Percentiles rank a stretch among this genome's conserved stretches.
Conservation (phyloP, 2,329 filamentous ascomycete species). For the Rhexocercosporidium sp. region DNA sequence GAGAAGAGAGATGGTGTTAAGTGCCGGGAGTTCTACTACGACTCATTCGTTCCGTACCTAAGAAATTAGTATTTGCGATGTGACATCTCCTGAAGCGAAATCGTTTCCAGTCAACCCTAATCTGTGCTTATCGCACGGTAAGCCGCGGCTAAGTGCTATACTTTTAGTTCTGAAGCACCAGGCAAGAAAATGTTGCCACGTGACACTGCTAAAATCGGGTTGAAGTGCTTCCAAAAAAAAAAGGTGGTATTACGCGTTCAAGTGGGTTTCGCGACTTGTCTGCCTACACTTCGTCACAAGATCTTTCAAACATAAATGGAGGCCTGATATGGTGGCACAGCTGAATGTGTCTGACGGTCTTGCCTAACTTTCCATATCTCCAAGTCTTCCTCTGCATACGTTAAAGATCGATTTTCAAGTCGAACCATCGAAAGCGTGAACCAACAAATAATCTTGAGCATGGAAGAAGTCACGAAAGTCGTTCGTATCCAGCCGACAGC, state of each 20-base stretch:
- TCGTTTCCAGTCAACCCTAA: neutral
- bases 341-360: neutral
- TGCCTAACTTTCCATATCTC: neutral
- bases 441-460: neutral
- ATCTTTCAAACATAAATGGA: neutral
- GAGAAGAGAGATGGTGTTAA: neutral
- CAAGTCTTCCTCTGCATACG: neutral
- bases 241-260: too few relatives aligned
- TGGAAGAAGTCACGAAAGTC: neutral
- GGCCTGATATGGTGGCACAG: neutral
- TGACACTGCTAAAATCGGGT: neutral
- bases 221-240: neutral
- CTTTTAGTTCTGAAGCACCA: neutral
- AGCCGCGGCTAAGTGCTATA: too few relatives aligned
- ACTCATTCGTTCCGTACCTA: neutral
- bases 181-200: neutral
- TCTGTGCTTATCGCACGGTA: too few relatives aligned
- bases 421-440: neutral
- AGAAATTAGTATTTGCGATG: neutral
- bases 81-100: neutral
- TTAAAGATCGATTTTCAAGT: neutral
- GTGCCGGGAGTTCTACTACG: neutral
- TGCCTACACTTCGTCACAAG: neutral
- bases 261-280: neutral
- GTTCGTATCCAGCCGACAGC: neutral